Percentiles rank a stretch among this genome's conserved stretches.
These are phyloP conservation scores for Aphanomyces invadans DNA, from an alignment of 352 stramenopile species.

Conservation along the genomic window DNA sequence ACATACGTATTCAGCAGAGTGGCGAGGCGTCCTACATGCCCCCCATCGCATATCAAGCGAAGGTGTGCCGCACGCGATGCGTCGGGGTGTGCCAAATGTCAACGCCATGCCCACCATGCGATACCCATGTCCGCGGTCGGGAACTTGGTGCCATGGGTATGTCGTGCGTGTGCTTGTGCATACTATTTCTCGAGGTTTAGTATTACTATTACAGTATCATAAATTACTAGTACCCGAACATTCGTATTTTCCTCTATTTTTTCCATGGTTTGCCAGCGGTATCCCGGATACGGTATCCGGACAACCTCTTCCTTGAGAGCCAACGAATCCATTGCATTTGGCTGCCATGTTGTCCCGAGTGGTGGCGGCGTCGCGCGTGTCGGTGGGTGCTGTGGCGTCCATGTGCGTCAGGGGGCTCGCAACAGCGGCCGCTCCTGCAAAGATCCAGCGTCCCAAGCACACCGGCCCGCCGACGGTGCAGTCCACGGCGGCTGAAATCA, in stretches of 20 bases:
- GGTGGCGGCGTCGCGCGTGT: background rate
- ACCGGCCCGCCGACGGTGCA: conserved; percentile 19
- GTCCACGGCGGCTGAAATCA: conserved; percentile 17
- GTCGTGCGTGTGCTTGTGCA: too few relatives aligned
- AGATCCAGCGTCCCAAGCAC: conserved; percentile 14
- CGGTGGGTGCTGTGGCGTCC: background rate
- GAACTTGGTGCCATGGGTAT: too few relatives aligned
- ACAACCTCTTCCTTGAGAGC: background rate
- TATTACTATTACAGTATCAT: background rate
- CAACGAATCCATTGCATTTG: conserved; percentile 2
- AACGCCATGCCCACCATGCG: too few relatives aligned
- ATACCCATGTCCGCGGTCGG: too few relatives aligned
- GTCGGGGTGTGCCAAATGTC: too few relatives aligned
- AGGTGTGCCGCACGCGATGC: too few relatives aligned
- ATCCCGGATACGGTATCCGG: conserved; percentile 13
- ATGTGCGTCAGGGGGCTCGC: background rate
- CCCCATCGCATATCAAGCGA: too few relatives aligned
- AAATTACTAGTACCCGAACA: too few relatives aligned
- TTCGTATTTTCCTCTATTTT: background rate
- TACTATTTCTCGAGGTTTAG: background rate
- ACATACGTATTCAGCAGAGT: too few relatives aligned
- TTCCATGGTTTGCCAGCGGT: conserved; percentile 4
- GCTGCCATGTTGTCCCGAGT: conserved; percentile 17
- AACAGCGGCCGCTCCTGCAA: background rate
- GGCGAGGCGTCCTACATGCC: too few relatives aligned